These are phyloP conservation scores for Parietaria judaica DNA, from an alignment of 306 rosid genomes.

Conservation along the genomic window DNA sequence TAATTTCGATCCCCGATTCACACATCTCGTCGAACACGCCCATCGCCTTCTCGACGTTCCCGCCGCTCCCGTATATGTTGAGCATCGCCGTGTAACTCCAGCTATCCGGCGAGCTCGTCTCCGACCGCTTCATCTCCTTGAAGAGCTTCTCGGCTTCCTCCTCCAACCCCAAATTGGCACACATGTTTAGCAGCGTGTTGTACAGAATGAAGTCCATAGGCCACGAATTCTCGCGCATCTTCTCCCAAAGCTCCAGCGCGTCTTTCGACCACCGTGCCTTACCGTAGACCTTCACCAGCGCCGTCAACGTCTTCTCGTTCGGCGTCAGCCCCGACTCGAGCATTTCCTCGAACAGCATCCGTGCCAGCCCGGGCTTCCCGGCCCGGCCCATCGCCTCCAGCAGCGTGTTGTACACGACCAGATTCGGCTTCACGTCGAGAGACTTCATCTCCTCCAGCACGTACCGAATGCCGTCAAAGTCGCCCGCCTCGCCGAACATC, in stretches of 20 bases:
- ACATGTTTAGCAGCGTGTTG: constrained; percentile 88
- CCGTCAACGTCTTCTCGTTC: constrained; percentile 75
- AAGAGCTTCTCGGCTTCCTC: constrained; percentile 81
- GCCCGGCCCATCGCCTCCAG: constrained; percentile 95
- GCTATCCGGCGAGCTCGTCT: constrained; percentile 54
- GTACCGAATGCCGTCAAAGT: constrained; percentile 79
- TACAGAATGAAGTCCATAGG: constrained; percentile 84
- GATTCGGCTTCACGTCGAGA: constrained; percentile 64
- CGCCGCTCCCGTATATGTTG: constrained; percentile 74
- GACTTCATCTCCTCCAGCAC: constrained; percentile 84
- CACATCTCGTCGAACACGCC: constrained; percentile 71
- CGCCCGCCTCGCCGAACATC: constrained; percentile 98
- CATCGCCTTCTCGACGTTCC: constrained; percentile 64
- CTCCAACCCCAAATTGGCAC: constrained; percentile 84
- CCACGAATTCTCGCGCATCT: constrained; percentile 62
- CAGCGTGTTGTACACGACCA: constrained; percentile 85
- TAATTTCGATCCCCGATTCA: constrained; percentile 49
- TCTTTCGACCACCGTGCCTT: constrained; percentile 90
- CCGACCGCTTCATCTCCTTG: constrained; percentile 61
- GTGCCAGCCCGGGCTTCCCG: constrained; percentile 85
- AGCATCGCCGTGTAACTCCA: constrained; percentile 97
- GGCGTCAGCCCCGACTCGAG: constrained; percentile 59
- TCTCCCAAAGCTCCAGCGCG: constrained; percentile 73
- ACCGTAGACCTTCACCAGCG: constrained; percentile 79
- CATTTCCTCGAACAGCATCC: constrained; percentile 83